Base-by-base conservation (phyloP, 75 land plant genomes). In the Isoetes taiwanensis region DNA sequence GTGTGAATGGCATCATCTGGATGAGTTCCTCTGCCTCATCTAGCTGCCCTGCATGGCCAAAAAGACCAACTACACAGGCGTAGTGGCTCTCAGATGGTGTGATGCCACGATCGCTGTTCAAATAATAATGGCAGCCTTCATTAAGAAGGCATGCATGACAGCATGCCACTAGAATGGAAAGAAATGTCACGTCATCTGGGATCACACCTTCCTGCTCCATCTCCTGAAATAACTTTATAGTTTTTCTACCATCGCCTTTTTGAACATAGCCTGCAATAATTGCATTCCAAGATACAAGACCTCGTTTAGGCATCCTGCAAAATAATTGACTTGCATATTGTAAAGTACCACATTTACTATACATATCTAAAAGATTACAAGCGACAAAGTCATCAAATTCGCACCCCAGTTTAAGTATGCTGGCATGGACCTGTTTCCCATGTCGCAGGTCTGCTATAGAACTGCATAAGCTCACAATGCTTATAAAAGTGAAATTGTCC, bases 11-110 rank as follows among this genome's bases (percentile, higher is more conserved):
- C 79, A 82, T 72, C 17, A 33, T 63, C 21, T 69, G 70, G 32
- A 82, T 65, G 6, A 82, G 41, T 42, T 69, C 62, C 5, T 50
- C 66, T 9, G 82, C 86, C 64, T 82, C 82, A 27, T 78, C 76
- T 32, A 82, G 43, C 17, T 33, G 62, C 23, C 75, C 75, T 5
- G 81, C 76, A 59, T 79, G 76, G 16, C 82, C 82, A 23, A 82
- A 74, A 52, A 82, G 76, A 63, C 78, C 86, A 11, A 82, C 82
- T 68, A 82, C 61, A 63, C 74, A 75, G 31, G 78, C 72, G 70
- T 76, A 82, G 30, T 82, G 86, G 57, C 75, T 79, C 2, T 52
- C 43, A 25, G 40, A 48, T 29, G 86, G 82, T n/a, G 32, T 2
- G 2, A 82, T 60, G 0, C 39, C 28, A 35, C 69, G 63, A 0